phyloP scores from a whole-genome alignment of 2,329 filamentous ascomycete species.

The Ophiostoma sp. region DNA sequence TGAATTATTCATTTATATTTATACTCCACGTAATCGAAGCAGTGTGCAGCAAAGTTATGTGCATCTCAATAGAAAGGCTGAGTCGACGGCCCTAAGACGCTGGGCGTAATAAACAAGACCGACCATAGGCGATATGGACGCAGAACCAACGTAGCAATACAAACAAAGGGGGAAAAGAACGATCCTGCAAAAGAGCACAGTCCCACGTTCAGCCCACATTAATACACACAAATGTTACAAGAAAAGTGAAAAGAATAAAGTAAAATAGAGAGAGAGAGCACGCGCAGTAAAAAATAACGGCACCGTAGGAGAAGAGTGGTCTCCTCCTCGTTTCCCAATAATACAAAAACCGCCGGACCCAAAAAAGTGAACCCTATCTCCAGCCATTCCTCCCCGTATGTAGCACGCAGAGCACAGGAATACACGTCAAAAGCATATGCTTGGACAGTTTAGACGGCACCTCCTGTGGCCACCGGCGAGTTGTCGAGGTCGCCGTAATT shows the following conservation, averaged over 20 bases:
- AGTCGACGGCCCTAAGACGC: too few species aligned
- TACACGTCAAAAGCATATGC: not conserved
- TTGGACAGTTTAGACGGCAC: not conserved
- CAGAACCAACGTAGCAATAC: too few species aligned
- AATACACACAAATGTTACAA: not conserved
- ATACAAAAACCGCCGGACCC: constrained; percentile 10
- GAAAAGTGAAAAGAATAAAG: not conserved
- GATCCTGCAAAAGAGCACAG: not conserved
- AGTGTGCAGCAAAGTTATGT: too few species aligned
- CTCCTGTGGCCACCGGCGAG: constrained; percentile 29
- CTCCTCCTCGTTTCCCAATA: constrained; percentile 13
- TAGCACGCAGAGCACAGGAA: not conserved
- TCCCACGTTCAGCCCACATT: not conserved
- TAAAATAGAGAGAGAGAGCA: not conserved
- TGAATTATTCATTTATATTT: too few species aligned
- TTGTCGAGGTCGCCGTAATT: constrained; percentile 64
- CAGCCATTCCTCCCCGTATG: not conserved
- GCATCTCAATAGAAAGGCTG: too few species aligned
- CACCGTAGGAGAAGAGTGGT: not conserved
- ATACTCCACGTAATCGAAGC: too few species aligned
- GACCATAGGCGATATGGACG: too few species aligned
- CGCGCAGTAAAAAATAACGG: not conserved
- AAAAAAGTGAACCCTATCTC: not conserved
- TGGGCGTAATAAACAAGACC: too few species aligned
- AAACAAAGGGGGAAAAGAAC: not conserved